A percentile compares a stretch with the other conserved stretches of the same genome.
Conservation (phyloP, 768 basidiomycete species). For the Rhodotorula diobovata region DNA sequence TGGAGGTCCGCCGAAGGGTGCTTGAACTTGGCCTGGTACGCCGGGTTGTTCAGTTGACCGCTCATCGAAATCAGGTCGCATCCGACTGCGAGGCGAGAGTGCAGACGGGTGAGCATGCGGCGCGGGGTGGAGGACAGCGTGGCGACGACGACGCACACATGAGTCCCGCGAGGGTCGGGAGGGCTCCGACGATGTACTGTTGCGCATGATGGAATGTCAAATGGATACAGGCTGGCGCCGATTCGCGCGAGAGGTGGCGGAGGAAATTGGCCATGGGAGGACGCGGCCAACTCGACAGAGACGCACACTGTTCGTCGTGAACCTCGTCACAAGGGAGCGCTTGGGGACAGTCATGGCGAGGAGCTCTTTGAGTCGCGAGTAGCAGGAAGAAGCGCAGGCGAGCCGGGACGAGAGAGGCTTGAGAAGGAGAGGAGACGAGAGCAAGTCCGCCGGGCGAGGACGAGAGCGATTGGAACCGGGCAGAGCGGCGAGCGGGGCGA, state of each 20-base stretch:
- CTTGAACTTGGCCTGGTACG: conserved; percentile 13
- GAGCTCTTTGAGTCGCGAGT: background rate
- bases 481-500: background rate
- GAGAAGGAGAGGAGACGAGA: background rate
- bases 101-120: background rate
- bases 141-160: background rate
- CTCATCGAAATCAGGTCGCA: background rate
- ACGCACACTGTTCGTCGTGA: conserved; percentile 12
- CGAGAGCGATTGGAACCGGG: too few relatives aligned
- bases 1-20: conserved; percentile 7
- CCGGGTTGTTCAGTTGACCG: conserved; percentile 6
- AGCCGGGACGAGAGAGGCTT: background rate
- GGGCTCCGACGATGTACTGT: background rate
- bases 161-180: background rate
- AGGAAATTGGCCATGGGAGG: too few relatives aligned
- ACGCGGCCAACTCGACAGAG: too few relatives aligned
- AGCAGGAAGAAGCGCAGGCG: background rate
- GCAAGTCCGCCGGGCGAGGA: too few relatives aligned
- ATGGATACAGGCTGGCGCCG: too few relatives aligned
- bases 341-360: conserved; percentile 2
- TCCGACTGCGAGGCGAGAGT: background rate
- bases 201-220: background rate
- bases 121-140: background rate
- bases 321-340: conserved; percentile 13
- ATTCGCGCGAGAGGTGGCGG: too few relatives aligned